Evolutionary conservation across 495 filamentous ascomycete species (phyloP), one percentile per base, ranked within the genome.

Genomic region (Neurospora tetraspora): DNA sequence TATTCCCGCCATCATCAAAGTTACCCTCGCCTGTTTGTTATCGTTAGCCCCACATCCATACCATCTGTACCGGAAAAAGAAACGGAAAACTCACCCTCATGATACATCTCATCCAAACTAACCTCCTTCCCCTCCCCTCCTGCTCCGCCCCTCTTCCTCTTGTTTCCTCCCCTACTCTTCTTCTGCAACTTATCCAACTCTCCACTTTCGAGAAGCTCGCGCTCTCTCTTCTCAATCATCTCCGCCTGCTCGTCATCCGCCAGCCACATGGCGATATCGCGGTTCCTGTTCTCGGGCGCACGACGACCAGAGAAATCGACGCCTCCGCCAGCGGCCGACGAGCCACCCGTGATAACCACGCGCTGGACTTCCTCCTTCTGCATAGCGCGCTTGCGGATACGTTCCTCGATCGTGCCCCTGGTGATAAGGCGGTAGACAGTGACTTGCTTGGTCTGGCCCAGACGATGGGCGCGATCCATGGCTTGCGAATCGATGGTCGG

Each of bases 301-400:
- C 90, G 89, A 74, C 94, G 89, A 20, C 93, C 95, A 79, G 94
- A 97, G 85, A 98, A 98, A 83, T 98, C 94, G 53, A 97, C 94
- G 72, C 79, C 78, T 68, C 71, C 91, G 88, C 76, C 76, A 39
- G 69, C 90, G 86, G 74, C 77, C 70, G 80, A 80, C 53, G 91
- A 89, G 47, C 90, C 92, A 47, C 94, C 94, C 73, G 93, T 93
- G 77, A 99, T 99, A 81, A 99, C 96, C 39, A 99, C 96, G 37
- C 96, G 92, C 82, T 99, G 96, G 75, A 99, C 96, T 80, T 99
- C 96, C 83, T 99, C 96, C 82, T 99, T 99, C 81, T 99, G 96
- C 80, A 97, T 84, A 39, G 96, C 96, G 36, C 96, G 92, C 88
- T 97, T 97, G 74, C 96, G 93, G 77, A 99, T 99, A 40, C 96